Evolutionary conservation across 73 alveolate genomes (phyloP).

Genomic region (Tetrahymena thermophila): DNA sequence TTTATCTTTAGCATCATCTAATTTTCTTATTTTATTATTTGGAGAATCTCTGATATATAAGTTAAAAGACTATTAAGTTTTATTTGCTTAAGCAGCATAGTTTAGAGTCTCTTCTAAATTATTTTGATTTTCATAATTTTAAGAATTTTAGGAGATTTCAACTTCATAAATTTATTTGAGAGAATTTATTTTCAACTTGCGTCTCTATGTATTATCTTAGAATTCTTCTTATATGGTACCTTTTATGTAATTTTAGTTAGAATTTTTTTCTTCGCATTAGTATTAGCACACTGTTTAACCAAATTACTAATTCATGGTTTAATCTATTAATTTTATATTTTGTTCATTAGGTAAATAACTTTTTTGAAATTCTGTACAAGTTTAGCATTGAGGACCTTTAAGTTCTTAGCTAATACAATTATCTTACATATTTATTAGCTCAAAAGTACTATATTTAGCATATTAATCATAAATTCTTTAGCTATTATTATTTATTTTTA

Average conservation of each 20-base stretch:
- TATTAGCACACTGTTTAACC: background rate
- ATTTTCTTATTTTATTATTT: background rate
- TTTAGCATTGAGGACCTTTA: background rate
- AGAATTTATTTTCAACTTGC: background rate
- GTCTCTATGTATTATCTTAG: background rate
- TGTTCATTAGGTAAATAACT: background rate
- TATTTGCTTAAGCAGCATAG: too few species aligned
- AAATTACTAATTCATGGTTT: background rate
- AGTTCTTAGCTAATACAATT: background rate
- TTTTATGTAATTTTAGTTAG: background rate
- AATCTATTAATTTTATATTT: background rate
- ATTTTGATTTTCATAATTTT: too few species aligned
- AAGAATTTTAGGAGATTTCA: too few species aligned
- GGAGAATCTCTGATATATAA: background rate
- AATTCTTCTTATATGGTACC: background rate
- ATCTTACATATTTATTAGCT: background rate
- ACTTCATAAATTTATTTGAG: background rate
- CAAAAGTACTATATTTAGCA: background rate
- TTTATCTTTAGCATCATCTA: background rate
- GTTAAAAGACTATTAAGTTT: background rate
- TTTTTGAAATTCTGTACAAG: background rate
- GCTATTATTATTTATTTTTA: background rate
- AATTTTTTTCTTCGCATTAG: background rate
- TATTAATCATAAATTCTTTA: background rate
- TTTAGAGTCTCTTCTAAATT: background rate